A percentile compares a stretch with the other conserved stretches of the same genome.
These are phyloP conservation scores for Larix kaempferi DNA, from an alignment of 75 land plant genomes.

Conservation along the genomic window DNA sequence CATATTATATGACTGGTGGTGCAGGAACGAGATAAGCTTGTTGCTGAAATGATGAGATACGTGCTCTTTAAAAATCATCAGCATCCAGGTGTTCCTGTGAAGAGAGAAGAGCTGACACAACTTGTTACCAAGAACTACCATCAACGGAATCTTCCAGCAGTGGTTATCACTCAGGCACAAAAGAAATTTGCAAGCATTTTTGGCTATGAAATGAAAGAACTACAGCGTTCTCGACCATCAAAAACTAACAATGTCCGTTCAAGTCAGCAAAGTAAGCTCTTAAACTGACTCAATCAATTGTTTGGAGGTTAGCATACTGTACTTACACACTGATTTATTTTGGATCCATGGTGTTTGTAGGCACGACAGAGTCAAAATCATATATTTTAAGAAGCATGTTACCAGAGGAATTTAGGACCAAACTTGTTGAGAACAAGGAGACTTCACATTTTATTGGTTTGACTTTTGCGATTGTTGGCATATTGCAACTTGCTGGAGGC, in stretches of 20 bases:
- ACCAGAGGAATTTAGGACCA: slow-evolving; percentile 53
- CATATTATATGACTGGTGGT: neutral
- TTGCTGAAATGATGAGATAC: slow-evolving; percentile 81
- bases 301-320: neutral
- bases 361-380: slow-evolving; percentile 52
- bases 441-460: slow-evolving; percentile 62
- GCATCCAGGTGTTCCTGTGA: slow-evolving; percentile 80
- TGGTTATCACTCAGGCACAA: slow-evolving; percentile 67
- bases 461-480: slow-evolving; percentile 63
- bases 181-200: slow-evolving; percentile 60
- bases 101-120: slow-evolving; percentile 77
- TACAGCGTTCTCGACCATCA: slow-evolving; percentile 58
- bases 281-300: neutral
- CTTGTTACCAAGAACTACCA: slow-evolving; percentile 70
- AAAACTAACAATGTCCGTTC: slow-evolving; percentile 20
- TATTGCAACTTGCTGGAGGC: slow-evolving; percentile 79
- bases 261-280: slow-evolving; percentile 50
- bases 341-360: slow-evolving; percentile 26
- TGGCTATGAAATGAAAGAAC: slow-evolving; percentile 86
- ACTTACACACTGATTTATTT: neutral
- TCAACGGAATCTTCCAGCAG: slow-evolving; percentile 49
- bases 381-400: slow-evolving; percentile 70
- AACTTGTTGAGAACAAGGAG: slow-evolving; percentile 58
- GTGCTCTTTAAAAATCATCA: slow-evolving; percentile 82
- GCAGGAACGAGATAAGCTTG: slow-evolving; percentile 82